phyloP scores from a whole-genome alignment of 257 asterid genomes.

The Penstemon eatonii region DNA sequence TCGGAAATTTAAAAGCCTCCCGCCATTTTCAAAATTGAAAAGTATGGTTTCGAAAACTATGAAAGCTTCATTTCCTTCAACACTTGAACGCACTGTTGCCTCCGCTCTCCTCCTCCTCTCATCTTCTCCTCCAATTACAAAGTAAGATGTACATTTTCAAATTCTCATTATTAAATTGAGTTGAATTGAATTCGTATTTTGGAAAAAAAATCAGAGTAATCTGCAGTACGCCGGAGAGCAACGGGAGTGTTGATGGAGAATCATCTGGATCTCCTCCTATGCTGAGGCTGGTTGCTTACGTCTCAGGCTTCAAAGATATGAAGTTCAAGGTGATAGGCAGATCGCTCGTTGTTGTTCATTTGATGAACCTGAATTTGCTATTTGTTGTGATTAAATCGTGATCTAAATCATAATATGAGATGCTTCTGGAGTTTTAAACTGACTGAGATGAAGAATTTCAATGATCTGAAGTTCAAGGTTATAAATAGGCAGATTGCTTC shows the following conservation, averaged over 20 bases:
- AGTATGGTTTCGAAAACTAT: slow-evolving; percentile 41
- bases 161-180: neutral
- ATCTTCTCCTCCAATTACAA: slow-evolving; percentile 31
- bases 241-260: slow-evolving; percentile 37
- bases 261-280: slow-evolving; percentile 35
- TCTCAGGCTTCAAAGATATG: slow-evolving; percentile 36
- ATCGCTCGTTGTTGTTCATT: slow-evolving; percentile 8
- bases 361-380: neutral
- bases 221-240: slow-evolving; percentile 41
- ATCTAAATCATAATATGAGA: neutral
- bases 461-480: slow-evolving; percentile 6
- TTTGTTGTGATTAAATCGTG: slow-evolving; percentile 8
- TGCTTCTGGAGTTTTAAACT: neutral
- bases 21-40: slow-evolving; percentile 60
- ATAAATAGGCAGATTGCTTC: neutral
- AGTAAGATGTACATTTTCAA: slow-evolving; percentile 28
- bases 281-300: slow-evolving; percentile 34
- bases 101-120: slow-evolving; percentile 86
- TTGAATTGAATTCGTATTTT: neutral
- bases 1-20: slow-evolving; percentile 37
- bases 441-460: neutral
- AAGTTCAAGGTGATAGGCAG: slow-evolving; percentile 41
- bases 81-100: slow-evolving; percentile 65
- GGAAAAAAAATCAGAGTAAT: slow-evolving; percentile 28
- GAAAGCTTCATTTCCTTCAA: slow-evolving; percentile 64